These are phyloP conservation scores for Bryopsis sp. DNA, from an alignment of 139 green algal genomes.

Conservation along the genomic window DNA sequence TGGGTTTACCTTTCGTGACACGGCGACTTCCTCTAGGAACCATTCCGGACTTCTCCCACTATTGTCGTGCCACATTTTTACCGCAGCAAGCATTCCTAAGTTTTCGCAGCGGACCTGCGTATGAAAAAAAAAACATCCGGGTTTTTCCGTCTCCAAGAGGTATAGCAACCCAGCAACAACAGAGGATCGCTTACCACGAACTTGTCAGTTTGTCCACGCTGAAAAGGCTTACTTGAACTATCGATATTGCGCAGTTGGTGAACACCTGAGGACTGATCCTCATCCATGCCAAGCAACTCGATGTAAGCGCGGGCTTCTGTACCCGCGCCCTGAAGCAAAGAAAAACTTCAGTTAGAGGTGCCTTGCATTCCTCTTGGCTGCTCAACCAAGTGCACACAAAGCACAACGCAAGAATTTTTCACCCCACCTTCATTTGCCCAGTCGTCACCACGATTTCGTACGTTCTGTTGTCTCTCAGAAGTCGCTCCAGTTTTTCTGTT, in stretches of 20 bases:
- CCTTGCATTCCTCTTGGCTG: too few species aligned
- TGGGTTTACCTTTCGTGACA: slow-evolving; percentile 40
- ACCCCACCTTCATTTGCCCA: slow-evolving; percentile 37
- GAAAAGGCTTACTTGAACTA: background rate
- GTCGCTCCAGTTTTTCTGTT: slow-evolving; percentile 35
- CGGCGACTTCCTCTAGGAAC: slow-evolving; percentile 53
- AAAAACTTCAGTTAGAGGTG: too few species aligned
- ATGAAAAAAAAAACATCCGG: background rate
- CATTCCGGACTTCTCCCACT: slow-evolving; percentile 46
- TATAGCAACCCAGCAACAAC: too few species aligned
- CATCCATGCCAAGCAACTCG: slow-evolving; percentile 36
- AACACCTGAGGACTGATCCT: slow-evolving; percentile 18
- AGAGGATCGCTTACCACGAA: slow-evolving; percentile 18
- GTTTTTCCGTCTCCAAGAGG: too few species aligned
- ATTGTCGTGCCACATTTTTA: slow-evolving; percentile 63
- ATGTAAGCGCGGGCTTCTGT: slow-evolving; percentile 50
- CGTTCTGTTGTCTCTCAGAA: slow-evolving; percentile 20
- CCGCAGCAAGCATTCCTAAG: slow-evolving; percentile 34
- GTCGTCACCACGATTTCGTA: slow-evolving; percentile 60
- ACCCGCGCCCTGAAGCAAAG: slow-evolving; percentile 32
- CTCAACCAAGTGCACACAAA: too few species aligned
- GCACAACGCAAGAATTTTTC: background rate
- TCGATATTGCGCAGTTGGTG: slow-evolving; percentile 20
- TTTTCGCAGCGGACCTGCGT: slow-evolving; percentile 33
- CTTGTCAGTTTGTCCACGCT: slow-evolving; percentile 1